Evolutionary conservation across 1,139 yeast genomes (phyloP).

Genomic region (Magnusiomyces paraingens): DNA sequence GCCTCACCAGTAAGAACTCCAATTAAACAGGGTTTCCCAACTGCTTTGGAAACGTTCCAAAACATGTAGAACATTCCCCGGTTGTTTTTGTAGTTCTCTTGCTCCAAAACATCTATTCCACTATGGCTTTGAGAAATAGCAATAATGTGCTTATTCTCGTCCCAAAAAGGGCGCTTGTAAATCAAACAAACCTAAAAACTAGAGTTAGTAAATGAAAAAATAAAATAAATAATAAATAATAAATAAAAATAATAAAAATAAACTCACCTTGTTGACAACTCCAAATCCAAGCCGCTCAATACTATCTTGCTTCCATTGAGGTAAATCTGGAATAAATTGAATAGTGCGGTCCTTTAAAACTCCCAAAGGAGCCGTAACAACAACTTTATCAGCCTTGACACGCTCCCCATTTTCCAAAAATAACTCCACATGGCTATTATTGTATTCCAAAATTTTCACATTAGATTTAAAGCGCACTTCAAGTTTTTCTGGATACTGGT

Average conservation of each 20-base stretch:
- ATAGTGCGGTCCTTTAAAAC: slow-evolving; percentile 36
- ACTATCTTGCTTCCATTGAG: slow-evolving; percentile 38
- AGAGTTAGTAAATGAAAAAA: neutral
- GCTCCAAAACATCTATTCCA: slow-evolving; percentile 19
- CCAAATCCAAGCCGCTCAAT: slow-evolving; percentile 39
- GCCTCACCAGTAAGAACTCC: slow-evolving; percentile 39
- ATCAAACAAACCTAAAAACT: slow-evolving; percentile 30
- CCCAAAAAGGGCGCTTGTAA: slow-evolving; percentile 39
- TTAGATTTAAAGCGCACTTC: slow-evolving; percentile 37
- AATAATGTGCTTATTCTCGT: slow-evolving; percentile 31
- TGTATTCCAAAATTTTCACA: slow-evolving; percentile 36
- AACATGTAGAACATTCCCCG: slow-evolving; percentile 39
- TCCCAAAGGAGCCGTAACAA: slow-evolving; percentile 39
- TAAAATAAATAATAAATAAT: neutral
- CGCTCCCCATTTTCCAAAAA: slow-evolving; percentile 37
- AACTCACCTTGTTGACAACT: slow-evolving; percentile 35
- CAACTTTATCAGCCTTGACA: slow-evolving; percentile 36
- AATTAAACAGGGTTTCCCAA: slow-evolving; percentile 36
- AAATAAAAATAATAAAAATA: neutral
- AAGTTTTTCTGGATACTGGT: slow-evolving; percentile 35
- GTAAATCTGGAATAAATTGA: slow-evolving; percentile 39
- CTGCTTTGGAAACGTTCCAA: slow-evolving; percentile 35
- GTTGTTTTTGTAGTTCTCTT: slow-evolving; percentile 23
- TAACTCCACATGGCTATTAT: slow-evolving; percentile 19
- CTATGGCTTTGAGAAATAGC: slow-evolving; percentile 28